Evolutionary conservation across 2,329 filamentous ascomycete species (phyloP).

Genomic region (Cladophialophora chaetospira): DNA sequence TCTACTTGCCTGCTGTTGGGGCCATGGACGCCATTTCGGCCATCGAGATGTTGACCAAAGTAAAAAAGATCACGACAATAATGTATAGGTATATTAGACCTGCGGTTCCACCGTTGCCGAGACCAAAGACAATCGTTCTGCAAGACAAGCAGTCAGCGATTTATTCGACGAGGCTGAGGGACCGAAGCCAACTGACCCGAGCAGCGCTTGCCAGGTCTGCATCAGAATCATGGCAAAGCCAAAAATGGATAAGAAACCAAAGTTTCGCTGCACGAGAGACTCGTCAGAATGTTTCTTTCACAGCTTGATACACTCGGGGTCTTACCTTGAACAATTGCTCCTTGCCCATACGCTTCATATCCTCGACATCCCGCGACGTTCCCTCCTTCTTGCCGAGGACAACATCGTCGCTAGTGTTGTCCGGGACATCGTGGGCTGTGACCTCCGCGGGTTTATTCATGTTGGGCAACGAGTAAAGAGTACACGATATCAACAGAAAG

Average conservation of each 20-base stretch:
- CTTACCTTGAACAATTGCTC: constrained; percentile 22
- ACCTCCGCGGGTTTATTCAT: not conserved
- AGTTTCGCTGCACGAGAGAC: constrained; percentile 43
- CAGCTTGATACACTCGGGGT: constrained; percentile 37
- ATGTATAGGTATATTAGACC: constrained; percentile 57
- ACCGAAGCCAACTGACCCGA: not conserved
- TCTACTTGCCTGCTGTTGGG: constrained; percentile 38
- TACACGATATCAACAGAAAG: too few species aligned
- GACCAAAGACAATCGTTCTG: constrained; percentile 22
- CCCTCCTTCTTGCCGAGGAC: constrained; percentile 16
- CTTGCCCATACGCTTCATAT: constrained; percentile 28
- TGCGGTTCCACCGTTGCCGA: constrained; percentile 54
- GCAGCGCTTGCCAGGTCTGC: constrained; percentile 11
- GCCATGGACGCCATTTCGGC: constrained; percentile 56
- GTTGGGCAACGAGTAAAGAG: too few species aligned
- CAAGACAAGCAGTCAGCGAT: constrained; percentile 36
- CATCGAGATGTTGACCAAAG: constrained; percentile 46
- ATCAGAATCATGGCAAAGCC: constrained; percentile 44
- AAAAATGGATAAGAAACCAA: constrained; percentile 48
- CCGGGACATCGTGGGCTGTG: not conserved
- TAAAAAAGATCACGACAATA: constrained; percentile 49
- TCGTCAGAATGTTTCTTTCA: constrained; percentile 37
- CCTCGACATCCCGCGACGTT: constrained; percentile 15
- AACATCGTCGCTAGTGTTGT: not conserved
- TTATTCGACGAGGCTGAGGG: constrained; percentile 36